phyloP scores from a whole-genome alignment of 2,329 filamentous ascomycete genomes.

The Fusarium equiseti region DNA sequence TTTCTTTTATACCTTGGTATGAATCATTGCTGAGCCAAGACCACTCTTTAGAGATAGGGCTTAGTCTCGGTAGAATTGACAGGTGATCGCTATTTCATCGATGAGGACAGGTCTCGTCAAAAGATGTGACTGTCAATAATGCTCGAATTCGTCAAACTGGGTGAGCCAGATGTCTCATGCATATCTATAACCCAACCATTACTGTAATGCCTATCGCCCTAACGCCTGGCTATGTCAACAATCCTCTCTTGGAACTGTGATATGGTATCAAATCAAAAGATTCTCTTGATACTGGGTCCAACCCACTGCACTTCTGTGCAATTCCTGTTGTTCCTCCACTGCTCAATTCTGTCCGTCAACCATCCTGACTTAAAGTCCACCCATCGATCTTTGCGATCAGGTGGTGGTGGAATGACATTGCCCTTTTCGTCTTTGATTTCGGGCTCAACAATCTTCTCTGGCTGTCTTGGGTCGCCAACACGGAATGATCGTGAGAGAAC shows the following conservation, averaged over 20 bases:
- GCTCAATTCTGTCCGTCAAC: constrained; percentile 44
- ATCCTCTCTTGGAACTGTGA: not conserved
- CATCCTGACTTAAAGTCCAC: constrained; percentile 51
- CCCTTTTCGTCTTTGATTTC: constrained; percentile 45
- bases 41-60: not conserved
- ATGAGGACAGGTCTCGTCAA: too few species aligned
- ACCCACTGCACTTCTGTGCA: constrained; percentile 51
- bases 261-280: constrained; percentile 40
- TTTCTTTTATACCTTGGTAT: not conserved
- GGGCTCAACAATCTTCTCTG: constrained; percentile 45
- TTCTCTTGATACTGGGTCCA: constrained; percentile 49
- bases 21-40: not conserved
- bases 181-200: constrained; percentile 29
- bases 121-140: not conserved
- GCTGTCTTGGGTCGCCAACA: constrained; percentile 41
- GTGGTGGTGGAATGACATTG: constrained; percentile 37
- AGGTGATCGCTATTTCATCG: not conserved
- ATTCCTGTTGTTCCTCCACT: constrained; percentile 44
- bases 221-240: constrained; percentile 41
- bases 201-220: constrained; percentile 19
- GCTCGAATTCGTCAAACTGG: not conserved
- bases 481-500: constrained; percentile 48
- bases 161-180: constrained; percentile 8
- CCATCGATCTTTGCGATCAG: constrained; percentile 40
- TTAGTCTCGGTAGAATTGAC: not conserved